These are phyloP conservation scores for Prunus campanulata DNA, from an alignment of 306 rosid species.

Conservation along the genomic window DNA sequence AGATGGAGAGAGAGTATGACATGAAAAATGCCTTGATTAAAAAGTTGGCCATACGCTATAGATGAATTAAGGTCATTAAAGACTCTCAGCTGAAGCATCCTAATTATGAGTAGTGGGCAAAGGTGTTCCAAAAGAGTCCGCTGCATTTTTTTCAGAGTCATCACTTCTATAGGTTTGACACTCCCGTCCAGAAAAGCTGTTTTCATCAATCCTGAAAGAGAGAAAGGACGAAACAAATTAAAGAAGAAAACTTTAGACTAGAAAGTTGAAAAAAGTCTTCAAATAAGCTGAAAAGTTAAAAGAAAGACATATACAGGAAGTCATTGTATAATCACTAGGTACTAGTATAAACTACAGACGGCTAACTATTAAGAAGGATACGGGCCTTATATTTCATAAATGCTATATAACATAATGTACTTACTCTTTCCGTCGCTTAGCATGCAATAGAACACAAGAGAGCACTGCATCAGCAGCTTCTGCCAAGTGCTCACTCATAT, in stretches of 20 bases:
- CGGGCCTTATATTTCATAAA: conserved; percentile 5
- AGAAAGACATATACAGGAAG: background rate
- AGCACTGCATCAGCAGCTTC: conserved; percentile 64
- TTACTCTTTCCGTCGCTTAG: conserved; percentile 60
- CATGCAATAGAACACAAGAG: conserved; percentile 58
- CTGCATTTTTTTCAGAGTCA: conserved; percentile 54
- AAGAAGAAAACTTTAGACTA: conserved; percentile 18
- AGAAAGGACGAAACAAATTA: conserved; percentile 16
- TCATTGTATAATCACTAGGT: background rate
- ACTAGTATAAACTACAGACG: background rate
- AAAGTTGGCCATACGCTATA: conserved; percentile 54
- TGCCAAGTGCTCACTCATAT: conserved; percentile 62
- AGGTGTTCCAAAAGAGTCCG: conserved; percentile 68
- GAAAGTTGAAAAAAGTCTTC: conserved; percentile 9
- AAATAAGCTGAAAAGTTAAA: background rate
- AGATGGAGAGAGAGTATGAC: conserved; percentile 4
- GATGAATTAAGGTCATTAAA: conserved; percentile 65
- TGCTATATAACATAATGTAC: conserved; percentile 24
- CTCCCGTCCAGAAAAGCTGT: conserved; percentile 50
- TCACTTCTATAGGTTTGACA: conserved; percentile 41
- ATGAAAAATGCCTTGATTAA: conserved; percentile 30
- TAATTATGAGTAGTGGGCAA: conserved; percentile 48
- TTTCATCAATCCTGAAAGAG: conserved; percentile 52
- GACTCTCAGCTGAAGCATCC: conserved; percentile 81
- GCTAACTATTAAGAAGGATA: background rate